Conservation (phyloP, 2,329 filamentous ascomycete species). For the Cephalotrichum gorgonifer region DNA sequence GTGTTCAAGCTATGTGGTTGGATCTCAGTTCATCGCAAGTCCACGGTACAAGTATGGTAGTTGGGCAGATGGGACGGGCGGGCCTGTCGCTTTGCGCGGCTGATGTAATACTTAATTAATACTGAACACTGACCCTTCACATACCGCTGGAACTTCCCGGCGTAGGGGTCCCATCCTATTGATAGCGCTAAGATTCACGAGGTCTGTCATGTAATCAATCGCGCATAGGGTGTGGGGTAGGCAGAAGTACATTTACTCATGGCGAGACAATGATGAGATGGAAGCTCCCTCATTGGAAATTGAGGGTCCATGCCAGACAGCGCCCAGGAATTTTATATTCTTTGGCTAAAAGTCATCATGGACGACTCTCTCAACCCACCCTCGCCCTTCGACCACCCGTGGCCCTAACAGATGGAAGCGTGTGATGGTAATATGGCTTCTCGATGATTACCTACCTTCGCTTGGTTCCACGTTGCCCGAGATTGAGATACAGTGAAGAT, state of each 20-base stretch:
- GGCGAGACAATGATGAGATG: too few relatives aligned
- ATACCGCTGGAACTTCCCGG: background rate
- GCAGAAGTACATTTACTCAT: too few relatives aligned
- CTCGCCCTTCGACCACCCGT: too few relatives aligned
- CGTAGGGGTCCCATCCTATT: background rate
- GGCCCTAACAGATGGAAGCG: background rate
- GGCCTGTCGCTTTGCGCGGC: background rate
- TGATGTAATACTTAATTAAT: background rate
- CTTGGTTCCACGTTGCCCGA: background rate
- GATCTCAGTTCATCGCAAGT: background rate
- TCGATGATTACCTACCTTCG: background rate
- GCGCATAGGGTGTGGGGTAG: too few relatives aligned
- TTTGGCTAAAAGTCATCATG: too few relatives aligned
- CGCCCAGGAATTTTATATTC: too few relatives aligned
- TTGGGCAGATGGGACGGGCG: background rate
- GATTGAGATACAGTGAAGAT: background rate
- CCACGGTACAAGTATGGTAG: too few relatives aligned
- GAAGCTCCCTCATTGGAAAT: too few relatives aligned
- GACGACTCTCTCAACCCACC: too few relatives aligned
- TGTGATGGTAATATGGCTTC: background rate
- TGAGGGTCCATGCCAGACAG: too few relatives aligned
- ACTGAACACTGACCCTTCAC: background rate
- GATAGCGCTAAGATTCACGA: too few relatives aligned
- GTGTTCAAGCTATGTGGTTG: background rate
- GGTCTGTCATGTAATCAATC: too few relatives aligned